Base-by-base conservation (phyloP, 23 red algal genomes). In the Gracilaria gracilis region DNA sequence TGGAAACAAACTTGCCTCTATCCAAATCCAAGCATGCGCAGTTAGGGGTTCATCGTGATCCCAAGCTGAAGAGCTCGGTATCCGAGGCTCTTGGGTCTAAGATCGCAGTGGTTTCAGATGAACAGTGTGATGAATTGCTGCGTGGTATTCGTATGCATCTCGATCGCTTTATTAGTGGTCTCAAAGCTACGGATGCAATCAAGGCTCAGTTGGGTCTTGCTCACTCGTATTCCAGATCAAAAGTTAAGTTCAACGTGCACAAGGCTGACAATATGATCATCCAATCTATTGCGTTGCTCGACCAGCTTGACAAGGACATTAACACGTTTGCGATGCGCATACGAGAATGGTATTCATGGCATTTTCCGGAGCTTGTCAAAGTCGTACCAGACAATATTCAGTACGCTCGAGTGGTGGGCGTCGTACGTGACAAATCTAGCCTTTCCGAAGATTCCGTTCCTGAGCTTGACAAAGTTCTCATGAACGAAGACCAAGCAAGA, bases 341-440 rank as follows among this genome's bases (percentile, higher is more conserved):
- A 14, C 88, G 95, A 48, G 97, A 99, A 77, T 99, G 97, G 97
- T 99, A 99, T 77, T 95, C 92, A 20, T 99, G 97, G 97, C 97
- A 99, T 73, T 99, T 99, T 64, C 97, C 97, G 23, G 97, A 99
- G 88, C 83, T 99, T n/a, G 88, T 88, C 54, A 99, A 96, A 67
- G 87, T 99, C n/a, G 95, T 96, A 44, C 86, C 86, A 62, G 97
- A 99, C 66, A 99, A 96, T 53, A 92, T 96, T 51, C 79, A 90
- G 40, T 99, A 99, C 74, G 94, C 93, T 11, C 72, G 81, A 42
- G 61, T 96, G 33, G 94, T 99, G 64, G 46, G 93, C 3, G 44
- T 91, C 42, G 37, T 99, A 31, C 77, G 87, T 27, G 72, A 94
- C 66, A 94, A 94, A 57, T 53, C 75, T 23, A 61, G 42, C 23